Evolutionary conservation across 306 rosid genomes (phyloP), one percentile per base, ranked within the genome.

Genomic region (Glycyrrhiza uralensis): DNA sequence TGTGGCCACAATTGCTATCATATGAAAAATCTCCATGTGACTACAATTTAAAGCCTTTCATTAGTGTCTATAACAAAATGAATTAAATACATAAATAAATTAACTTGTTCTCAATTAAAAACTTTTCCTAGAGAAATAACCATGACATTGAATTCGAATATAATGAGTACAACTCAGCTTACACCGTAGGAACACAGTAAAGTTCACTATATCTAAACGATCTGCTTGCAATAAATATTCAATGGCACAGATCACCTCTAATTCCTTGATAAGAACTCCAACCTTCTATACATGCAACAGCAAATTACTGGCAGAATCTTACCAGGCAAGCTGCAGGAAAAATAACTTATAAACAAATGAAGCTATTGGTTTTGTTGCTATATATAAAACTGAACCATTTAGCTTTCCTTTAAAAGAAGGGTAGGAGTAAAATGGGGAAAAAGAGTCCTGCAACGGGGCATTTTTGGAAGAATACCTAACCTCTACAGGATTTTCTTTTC

Each of bases 291-390:
- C 15, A 26, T 39, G 61, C 72, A 55, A 59, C 36, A 65, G 50
- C 56, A 79, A 44, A 41, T 49, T 50, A 72, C 61, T 29, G 66
- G 65, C 22, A 45, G 58, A 66, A 20, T 66, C 44, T 60, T 30
- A 42, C 36, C 19, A 33, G 23, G 80, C 45, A 35, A 45, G 73
- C 44, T 71, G 42, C 47, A 73, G 57, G 69, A 59, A 56, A 75
- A n/a, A 42, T 33, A 74, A 51, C 60, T 61, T 58, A 19, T 72
- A 68, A 59, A 71, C 79, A 57, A 71, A 75, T 67, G 56, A 50
- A 63, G 82, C 84, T 77, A 38, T 63, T 29, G 81, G 19, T 60
- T 69, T 41, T 70, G 73, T 68, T 69, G 79, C 79, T 47, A 36
- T 20, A 62, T 36, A 52, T 12, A 18, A 17, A 35, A n/a, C n/a